A percentile compares a stretch with the other conserved stretches of the same genome.
Conservation (phyloP, 2,329 filamentous ascomycete genomes). For the Dendryphion nanum region DNA sequence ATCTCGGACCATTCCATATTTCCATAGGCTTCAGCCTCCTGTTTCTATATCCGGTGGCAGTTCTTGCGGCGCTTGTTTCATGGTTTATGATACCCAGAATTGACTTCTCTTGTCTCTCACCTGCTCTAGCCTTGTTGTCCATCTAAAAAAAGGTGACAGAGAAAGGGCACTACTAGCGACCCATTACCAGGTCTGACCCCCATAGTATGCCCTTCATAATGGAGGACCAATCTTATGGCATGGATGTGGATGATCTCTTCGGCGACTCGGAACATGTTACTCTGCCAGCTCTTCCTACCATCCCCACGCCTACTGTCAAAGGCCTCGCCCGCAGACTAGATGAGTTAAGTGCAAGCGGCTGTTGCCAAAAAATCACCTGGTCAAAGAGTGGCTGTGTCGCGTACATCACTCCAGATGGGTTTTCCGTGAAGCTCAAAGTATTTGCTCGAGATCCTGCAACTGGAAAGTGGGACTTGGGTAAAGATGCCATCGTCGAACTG, state of each 20-base stretch:
- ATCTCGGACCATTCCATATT: no score
- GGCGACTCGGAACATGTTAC: conserved; percentile 56
- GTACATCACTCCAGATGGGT: conserved; percentile 71
- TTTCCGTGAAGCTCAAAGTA: conserved; percentile 68
- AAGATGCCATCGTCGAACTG: conserved; percentile 66
- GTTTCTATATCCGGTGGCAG: no score
- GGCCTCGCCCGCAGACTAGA: conserved; percentile 72
- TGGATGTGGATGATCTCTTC: conserved; percentile 47
- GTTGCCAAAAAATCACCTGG: conserved; percentile 82
- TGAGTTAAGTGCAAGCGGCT: conserved; percentile 72
- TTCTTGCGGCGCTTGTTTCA: not conserved
- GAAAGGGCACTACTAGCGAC: no score
- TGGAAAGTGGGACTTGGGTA: conserved; percentile 73
- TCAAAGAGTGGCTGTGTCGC: conserved; percentile 85
- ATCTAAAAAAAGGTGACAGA: no score
- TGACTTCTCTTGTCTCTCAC: not conserved
- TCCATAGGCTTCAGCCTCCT: no score
- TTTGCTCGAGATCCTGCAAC: conserved; percentile 67
- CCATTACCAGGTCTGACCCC: no score
- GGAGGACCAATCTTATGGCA: conserved; percentile 54
- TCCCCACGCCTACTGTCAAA: conserved; percentile 57
- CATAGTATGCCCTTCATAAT: conserved; percentile 46
- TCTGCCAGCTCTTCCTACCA: conserved; percentile 57
- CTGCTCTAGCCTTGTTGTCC: not conserved
- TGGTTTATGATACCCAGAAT: not conserved